Evolutionary conservation across 257 asterid species (phyloP), one percentile per base, ranked within the genome.

Genomic region (Capsicum baccatum): DNA sequence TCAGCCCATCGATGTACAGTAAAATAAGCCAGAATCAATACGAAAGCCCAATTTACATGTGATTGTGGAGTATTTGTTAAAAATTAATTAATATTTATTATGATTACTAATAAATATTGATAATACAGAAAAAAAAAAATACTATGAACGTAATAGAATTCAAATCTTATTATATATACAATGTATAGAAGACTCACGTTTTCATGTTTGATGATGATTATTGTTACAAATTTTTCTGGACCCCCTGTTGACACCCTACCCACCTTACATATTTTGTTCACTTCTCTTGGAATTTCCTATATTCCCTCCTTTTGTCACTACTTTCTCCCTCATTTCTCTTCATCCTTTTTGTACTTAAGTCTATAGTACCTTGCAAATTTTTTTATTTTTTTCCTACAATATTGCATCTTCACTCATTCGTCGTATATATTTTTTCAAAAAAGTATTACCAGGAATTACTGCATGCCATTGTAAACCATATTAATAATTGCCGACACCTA

Each of bases 281-380:
- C 0, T 1, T 52, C 81, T 12, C 19, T 21, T 21, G 6, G 13
- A 21, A 21, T 74, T 21, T 74, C 81, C 81, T 21, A 21, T 21
- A 21, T 76, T 76, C 81, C 39, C 81, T 76, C 81, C 44, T 62
- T 50, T 21, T 73, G 59, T 73, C 80, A 11, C 59, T 73, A 21
- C 80, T 48, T 73, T n/a, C 48, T 76, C 39, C 58, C 17, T 50
- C 62, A 13, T 76, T 76, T 76, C 7, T 56, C 44, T 74, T 21
- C 62, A 21, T 39, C 11, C 12, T 13, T 21, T 74, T 74, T 74
- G 81, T 74, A 48, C 19, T 60, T 60, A 73, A 11, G 19, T 73
- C 60, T 12, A 19, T 48, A 74, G 48, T 6, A 4, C 33, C 17
- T 64, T 64, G 71, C 44, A 64, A 21, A 11, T 9, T 21, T 26